These are phyloP conservation scores for Macrocystidia cucumis DNA, from an alignment of 1,284 basidiomycete species.

Conservation along the genomic window DNA sequence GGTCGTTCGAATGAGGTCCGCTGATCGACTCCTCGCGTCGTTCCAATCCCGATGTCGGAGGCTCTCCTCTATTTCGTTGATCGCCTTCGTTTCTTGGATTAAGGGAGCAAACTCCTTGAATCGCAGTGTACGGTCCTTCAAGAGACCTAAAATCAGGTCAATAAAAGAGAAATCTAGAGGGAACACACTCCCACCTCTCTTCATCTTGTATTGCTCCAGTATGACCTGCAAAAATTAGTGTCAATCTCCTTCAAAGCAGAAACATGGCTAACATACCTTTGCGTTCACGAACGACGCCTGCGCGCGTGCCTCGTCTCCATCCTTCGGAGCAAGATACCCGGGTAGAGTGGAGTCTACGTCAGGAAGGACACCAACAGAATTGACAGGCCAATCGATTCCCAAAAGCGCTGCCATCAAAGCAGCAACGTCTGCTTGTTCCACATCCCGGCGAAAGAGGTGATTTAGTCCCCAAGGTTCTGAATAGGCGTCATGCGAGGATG, in stretches of 20 bases:
- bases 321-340: constrained; percentile 42
- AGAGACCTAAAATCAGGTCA: no score
- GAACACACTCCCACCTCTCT: no score
- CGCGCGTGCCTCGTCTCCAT: constrained; percentile 33
- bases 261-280: constrained; percentile 27
- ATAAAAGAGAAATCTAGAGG: no score
- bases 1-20: constrained; percentile 46
- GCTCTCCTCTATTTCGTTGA: constrained; percentile 39
- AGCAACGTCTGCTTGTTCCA: constrained; percentile 83
- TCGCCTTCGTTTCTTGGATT: not conserved
- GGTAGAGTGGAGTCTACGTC: constrained; percentile 49
- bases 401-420: constrained; percentile 73
- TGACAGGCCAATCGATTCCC: constrained; percentile 67
- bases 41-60: constrained; percentile 37
- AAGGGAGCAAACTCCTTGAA: not conserved
- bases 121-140: constrained; percentile 10
- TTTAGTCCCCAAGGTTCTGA: constrained; percentile 55
- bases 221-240: constrained; percentile 38
- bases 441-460: constrained; percentile 57
- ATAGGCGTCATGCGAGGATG: constrained; percentile 63
- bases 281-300: constrained; percentile 66
- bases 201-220: constrained; percentile 75
- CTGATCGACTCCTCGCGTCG: constrained; percentile 42
- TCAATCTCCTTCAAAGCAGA: not conserved
- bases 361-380: constrained; percentile 70